Base-by-base conservation (phyloP, 352 stramenopile species). In the Phytophthora tentaculata region DNA sequence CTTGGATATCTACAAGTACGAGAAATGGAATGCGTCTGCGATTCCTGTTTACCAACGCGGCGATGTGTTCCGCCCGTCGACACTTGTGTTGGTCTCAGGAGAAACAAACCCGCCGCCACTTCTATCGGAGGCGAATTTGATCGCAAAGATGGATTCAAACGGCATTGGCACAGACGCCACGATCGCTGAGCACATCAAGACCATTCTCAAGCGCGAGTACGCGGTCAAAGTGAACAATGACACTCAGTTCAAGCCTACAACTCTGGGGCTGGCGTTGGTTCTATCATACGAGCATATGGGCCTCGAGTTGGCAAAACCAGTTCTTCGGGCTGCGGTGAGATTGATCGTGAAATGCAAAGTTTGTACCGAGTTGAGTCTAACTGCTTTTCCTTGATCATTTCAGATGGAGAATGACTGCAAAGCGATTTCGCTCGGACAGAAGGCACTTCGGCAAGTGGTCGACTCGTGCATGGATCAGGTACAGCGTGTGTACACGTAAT, bases 181-280 rank as follows among this genome's bases (percentile, higher is more conserved):
- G 12, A 98, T 98, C 67, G 97, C 97, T 0, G 90, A 99, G 74
- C 98, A 99, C 65, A 99, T 99, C 70, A 97, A 98, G 60, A 99
- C 97, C 5, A 99, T 99, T 76, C 88, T 98, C 45, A 97, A 99
- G 64, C 86, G 98, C 41, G 89, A 98, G 51, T 99, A 99, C 77
- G 97, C 93, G 5, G 81, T 91, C 62, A 99, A 99, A 59, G 86
- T 96, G 29, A 98, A 98, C 67, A 91, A 81, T 53, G 82, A 96
- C 50, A 95, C 95, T 59, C 81, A 97, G 60, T 99, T 99, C 70
- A 80, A 92, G 56, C 97, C 97, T 1, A 99, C 96, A 24, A 87
- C 84, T 10, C 76, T 97, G 14, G 91, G 91, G 0, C 59, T 97
- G 17, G 92, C 90, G 1, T 81, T 99, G 9, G 95, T 99, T 48